phyloP scores from a whole-genome alignment of 805 yeast genomes.

The Tetrapisispora pingtungensis region DNA sequence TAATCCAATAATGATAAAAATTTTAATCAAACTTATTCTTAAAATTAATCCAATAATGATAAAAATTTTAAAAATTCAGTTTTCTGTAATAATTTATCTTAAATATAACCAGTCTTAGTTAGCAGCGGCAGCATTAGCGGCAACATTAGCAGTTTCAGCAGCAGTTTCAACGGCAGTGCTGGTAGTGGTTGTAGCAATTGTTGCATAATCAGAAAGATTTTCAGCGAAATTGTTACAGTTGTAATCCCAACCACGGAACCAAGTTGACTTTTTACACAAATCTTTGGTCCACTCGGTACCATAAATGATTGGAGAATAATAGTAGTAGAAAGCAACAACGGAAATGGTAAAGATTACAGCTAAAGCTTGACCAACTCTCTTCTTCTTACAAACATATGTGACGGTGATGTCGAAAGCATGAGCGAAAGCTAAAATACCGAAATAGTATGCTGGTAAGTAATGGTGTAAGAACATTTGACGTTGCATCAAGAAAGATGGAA shows the following conservation, averaged over 20 bases:
- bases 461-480: constrained; percentile 89
- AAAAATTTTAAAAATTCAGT: background rate
- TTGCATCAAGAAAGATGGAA: constrained; percentile 76
- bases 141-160: background rate
- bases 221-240: constrained; percentile 55
- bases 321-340: constrained; percentile 46
- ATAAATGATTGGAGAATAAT: constrained; percentile 64
- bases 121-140: background rate
- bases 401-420: constrained; percentile 49
- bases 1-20: background rate
- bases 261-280: constrained; percentile 52
- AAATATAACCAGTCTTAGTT: background rate
- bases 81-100: background rate
- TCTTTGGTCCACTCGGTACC: constrained; percentile 72
- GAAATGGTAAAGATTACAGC: constrained; percentile 40
- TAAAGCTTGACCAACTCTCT: constrained; percentile 35
- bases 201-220: constrained; percentile 17
- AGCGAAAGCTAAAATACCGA: constrained; percentile 67
- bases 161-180: constrained; percentile 1
- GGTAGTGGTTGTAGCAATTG: constrained; percentile 3
- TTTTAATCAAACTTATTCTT: background rate
- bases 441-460: constrained; percentile 85
- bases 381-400: constrained; percentile 34
- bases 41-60: background rate
- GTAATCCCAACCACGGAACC: constrained; percentile 74